A percentile compares a stretch with the other conserved stretches of the same genome.
Evolutionary conservation across 768 basidiomycete genomes (phyloP).

Genomic region (Pholiota conissans): DNA sequence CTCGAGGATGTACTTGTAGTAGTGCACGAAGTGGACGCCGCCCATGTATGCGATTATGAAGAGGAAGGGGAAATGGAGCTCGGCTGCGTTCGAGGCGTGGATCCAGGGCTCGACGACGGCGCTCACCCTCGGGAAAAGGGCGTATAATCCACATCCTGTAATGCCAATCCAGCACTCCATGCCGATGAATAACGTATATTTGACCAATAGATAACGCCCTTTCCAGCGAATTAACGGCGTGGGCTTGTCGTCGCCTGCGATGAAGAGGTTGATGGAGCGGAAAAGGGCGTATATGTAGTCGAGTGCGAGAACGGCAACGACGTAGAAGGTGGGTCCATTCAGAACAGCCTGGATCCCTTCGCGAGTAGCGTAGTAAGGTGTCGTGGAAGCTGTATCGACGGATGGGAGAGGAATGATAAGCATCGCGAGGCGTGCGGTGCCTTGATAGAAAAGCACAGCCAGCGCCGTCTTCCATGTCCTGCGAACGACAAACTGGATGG

Average conservation of each 20-base stretch:
- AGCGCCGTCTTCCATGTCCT: not conserved
- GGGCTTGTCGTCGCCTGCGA: not conserved
- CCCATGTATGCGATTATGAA: not conserved
- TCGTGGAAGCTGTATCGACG: not conserved
- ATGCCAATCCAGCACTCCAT: not conserved
- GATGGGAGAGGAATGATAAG: not conserved
- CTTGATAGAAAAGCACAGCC: not conserved
- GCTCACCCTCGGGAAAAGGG: not conserved
- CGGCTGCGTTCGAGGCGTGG: not conserved
- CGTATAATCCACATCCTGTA: not conserved
- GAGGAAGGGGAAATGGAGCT: not conserved
- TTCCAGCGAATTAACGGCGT: not conserved
- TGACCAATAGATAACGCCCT: not conserved
- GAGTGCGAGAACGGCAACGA: not conserved
- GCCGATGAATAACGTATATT: not conserved
- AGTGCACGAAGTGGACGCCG: not conserved
- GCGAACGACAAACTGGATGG: not conserved
- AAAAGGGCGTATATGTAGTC: not conserved
- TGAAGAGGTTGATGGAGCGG: not conserved
- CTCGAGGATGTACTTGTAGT: not conserved
- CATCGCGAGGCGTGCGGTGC: not conserved
- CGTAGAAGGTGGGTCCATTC: not conserved
- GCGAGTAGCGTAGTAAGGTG: not conserved
- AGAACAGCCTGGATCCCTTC: not conserved
- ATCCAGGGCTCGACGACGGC: not conserved